Base-by-base conservation (phyloP, 257 asterid genomes). In the Solanum chiquidenum region DNA sequence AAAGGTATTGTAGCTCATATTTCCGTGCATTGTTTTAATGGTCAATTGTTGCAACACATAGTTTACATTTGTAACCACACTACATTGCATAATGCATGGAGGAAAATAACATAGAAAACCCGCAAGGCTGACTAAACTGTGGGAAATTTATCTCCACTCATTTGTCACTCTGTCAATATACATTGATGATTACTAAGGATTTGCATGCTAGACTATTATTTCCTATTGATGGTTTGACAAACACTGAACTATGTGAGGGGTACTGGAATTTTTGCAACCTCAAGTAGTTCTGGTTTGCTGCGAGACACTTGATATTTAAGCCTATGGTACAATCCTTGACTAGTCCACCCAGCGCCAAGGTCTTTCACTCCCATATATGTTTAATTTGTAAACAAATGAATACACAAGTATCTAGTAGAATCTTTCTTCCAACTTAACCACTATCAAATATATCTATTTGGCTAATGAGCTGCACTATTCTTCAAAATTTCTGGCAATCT, bases 1-100 rank as follows among this genome's bases (percentile, higher is more conserved):
- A 29, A 87, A 93, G 96, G 98, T 93, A 66, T 82, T 27, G 13
- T 3, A 46, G 29, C 69, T 49, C 69, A 18, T 49, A 31, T 49
- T 82, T 1, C 29, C 18, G 1, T 49, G 42, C 69, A 82, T 9
- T 18, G 14, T 27, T 82, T 49, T 82, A 46, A 46, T 29, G 68
- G 66, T 46, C 85, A 80, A 77, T 29, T 80, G 27, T 80, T 46
- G 68, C 25, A 46, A 16, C 37, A 79, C 85, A 14, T 42, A 7
- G 8, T 79, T 79, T 42, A 27, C 49, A 44, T 25, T 79, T 44
- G 38, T 25, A 42, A 14, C 64, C 60, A 14, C 84, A 79, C 64
- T 42, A 44, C 5, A 79, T 44, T 79, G 16, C 84, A 44, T 79
- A 44, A 14, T 44, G 64, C 84, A 13, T 42, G 25, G 20, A 13